Evolutionary conservation across 306 rosid genomes (phyloP).

Genomic region (Trichosanthes truncata): DNA sequence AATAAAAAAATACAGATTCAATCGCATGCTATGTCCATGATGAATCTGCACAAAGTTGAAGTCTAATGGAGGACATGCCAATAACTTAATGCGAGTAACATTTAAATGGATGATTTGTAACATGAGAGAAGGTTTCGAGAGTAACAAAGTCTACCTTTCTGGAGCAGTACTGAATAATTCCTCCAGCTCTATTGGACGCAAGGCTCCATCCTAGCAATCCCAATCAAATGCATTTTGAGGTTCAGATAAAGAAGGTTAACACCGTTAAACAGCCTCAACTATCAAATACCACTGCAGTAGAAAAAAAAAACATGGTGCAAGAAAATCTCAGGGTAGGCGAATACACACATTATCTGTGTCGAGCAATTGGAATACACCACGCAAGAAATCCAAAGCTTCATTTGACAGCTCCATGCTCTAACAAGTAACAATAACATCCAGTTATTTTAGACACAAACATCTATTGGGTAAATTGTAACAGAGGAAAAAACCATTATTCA

Average conservation of each 20-base stretch:
- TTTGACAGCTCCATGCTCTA: slow-evolving; percentile 86
- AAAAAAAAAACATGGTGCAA: not conserved
- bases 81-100: not conserved
- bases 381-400: slow-evolving; percentile 80
- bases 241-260: not conserved
- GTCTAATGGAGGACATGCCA: not conserved
- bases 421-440: slow-evolving; percentile 29
- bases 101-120: not conserved
- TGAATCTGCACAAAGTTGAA: not conserved
- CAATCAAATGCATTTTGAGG: slow-evolving; percentile 24
- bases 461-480: not conserved
- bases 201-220: slow-evolving; percentile 66
- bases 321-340: slow-evolving; percentile 10
- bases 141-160: slow-evolving; percentile 43
- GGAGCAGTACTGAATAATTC: slow-evolving; percentile 84
- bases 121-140: not conserved
- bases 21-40: not conserved
- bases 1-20: not conserved
- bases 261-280: not conserved
- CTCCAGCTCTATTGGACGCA: slow-evolving; percentile 61
- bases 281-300: not conserved
- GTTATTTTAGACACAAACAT: slow-evolving; percentile 2
- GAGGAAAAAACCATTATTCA: not conserved
- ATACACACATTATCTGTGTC: slow-evolving; percentile 69
- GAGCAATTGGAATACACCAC: slow-evolving; percentile 67